A percentile compares a stretch with the other conserved stretches of the same genome.
phyloP scores from a whole-genome alignment of 2,329 filamentous ascomycete species.

The Aspergillus vadensis region DNA sequence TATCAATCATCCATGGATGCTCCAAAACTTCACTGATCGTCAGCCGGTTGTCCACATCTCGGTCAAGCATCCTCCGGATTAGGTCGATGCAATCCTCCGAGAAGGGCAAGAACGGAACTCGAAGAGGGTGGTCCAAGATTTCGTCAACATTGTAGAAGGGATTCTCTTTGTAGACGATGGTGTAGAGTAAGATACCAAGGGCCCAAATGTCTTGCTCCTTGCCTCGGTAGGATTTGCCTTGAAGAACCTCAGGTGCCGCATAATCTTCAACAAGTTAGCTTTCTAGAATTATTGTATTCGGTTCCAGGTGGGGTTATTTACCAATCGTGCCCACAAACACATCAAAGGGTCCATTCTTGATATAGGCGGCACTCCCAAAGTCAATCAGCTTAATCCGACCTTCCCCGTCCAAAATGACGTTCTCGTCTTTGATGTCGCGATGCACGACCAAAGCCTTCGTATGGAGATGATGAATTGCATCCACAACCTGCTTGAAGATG shows the following conservation, averaged over 20 bases:
- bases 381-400: slow-evolving; percentile 96
- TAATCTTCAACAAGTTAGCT: slow-evolving; percentile 69
- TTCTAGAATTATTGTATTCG: too few species aligned
- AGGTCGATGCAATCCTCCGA: slow-evolving; percentile 90
- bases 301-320: slow-evolving; percentile 49
- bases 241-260: slow-evolving; percentile 94
- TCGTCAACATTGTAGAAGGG: slow-evolving; percentile 99
- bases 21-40: slow-evolving; percentile 86
- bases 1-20: slow-evolving; percentile 71
- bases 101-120: slow-evolving; percentile 69
- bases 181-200: slow-evolving; percentile 93
- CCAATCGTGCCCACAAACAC: slow-evolving; percentile 99
- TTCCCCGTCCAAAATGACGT: slow-evolving; percentile 92
- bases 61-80: slow-evolving; percentile 87
- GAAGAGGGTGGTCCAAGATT: slow-evolving; percentile 95
- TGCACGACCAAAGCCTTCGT: slow-evolving; percentile 90
- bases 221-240: slow-evolving; percentile 86
- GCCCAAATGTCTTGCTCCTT: slow-evolving; percentile 99
- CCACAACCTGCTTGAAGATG: slow-evolving; percentile 92
- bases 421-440: slow-evolving; percentile 98
- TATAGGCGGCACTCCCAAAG: slow-evolving; percentile 96
- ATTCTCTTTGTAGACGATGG: slow-evolving; percentile 99
- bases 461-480: slow-evolving; percentile 87
- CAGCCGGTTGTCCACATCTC: slow-evolving; percentile 78
- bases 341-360: slow-evolving; percentile 97